Percentiles rank a stretch among this genome's conserved stretches.
Evolutionary conservation across 2,329 filamentous ascomycete species (phyloP).

Genomic region (Trichoderma sp.): DNA sequence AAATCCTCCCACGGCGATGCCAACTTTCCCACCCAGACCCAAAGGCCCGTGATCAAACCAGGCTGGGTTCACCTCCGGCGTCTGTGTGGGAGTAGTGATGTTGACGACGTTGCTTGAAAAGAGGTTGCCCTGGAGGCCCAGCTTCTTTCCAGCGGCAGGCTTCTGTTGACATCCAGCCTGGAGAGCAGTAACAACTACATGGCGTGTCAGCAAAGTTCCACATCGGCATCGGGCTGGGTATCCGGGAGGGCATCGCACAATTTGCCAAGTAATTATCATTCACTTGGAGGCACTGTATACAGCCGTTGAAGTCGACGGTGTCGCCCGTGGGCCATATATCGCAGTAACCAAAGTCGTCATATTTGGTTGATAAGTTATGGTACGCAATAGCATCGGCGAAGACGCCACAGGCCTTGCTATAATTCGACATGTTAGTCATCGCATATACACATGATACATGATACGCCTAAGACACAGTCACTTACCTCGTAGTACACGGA

Average conservation of each 20-base stretch:
- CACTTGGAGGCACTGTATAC: conserved; percentile 52
- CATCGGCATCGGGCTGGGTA: too few species aligned
- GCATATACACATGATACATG: background rate
- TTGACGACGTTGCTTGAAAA: conserved; percentile 56
- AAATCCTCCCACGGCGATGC: conserved; percentile 58
- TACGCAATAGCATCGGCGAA: conserved; percentile 53
- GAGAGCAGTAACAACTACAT: conserved; percentile 53
- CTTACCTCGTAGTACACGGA: conserved; percentile 58
- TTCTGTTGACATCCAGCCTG: conserved; percentile 60
- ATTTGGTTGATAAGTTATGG: conserved; percentile 52
- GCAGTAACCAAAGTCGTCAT: conserved; percentile 59
- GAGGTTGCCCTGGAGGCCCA: conserved; percentile 56
- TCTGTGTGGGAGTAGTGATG: conserved; percentile 54
- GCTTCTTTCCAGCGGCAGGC: conserved; percentile 49
- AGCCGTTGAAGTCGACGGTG: conserved; percentile 45
- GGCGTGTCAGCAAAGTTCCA: conserved; percentile 33
- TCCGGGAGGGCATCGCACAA: conserved; percentile 45
- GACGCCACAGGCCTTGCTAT: conserved; percentile 57
- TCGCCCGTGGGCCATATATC: conserved; percentile 49
- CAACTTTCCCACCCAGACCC: conserved; percentile 59
- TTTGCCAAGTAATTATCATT: conserved; percentile 54
- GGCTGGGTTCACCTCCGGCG: conserved; percentile 45
- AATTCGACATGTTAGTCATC: conserved; percentile 34
- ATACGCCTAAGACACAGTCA: conserved; percentile 30
- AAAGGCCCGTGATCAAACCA: conserved; percentile 52